Base-by-base conservation (phyloP, 495 filamentous ascomycete genomes). In the Acidomyces sp. region DNA sequence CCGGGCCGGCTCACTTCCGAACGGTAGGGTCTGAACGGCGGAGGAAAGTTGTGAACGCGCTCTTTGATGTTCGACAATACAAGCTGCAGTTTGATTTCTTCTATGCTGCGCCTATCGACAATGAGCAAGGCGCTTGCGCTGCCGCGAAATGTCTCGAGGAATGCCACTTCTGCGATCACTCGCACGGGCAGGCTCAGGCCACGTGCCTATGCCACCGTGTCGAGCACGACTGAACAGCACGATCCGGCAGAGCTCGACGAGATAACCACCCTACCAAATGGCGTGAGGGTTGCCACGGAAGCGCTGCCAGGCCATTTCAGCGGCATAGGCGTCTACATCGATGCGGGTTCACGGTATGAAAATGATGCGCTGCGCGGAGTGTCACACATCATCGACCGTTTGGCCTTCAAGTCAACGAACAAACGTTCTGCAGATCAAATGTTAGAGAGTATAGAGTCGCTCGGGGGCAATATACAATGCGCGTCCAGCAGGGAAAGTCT, bases 391-490 rank as follows among this genome's bases (percentile, higher is more conserved):
- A 81, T 94, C 66, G 90, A 99, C 60, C 75, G 90, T 12, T 58
- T 99, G 23, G 90, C 92, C 22, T 99, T 96, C 69, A 95, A 96
- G 48, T 93, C 87, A 5, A 96, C 92, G 1, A 68, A 69, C 24
- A 64, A 62, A 5, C 77, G 75, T 26, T 71, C 77, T 1, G 71
- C 75, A 29, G 86, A 93, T 60, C 65, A 92, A 48, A 93, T 96
- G 76, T 62, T 93, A 3, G 85, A 94, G 58, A 64, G 73, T 1
- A 62, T 93, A 1, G 88, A 95, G 57, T 76, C 74, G 2, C 67
- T 99, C 4, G 90, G 90, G 20, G 90, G 90, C 16, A 94, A 93
- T 51, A 84, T 96, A 44, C 87, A 95, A 62, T 96, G 90, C 58
- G 85, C 85, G 24, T 95, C 88, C 0, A 93, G 88, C 0, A 69